Percentiles rank a stretch among this genome's conserved stretches.
Evolutionary conservation across 2,329 filamentous ascomycete genomes (phyloP).

Genomic region (Curvularia sp.): DNA sequence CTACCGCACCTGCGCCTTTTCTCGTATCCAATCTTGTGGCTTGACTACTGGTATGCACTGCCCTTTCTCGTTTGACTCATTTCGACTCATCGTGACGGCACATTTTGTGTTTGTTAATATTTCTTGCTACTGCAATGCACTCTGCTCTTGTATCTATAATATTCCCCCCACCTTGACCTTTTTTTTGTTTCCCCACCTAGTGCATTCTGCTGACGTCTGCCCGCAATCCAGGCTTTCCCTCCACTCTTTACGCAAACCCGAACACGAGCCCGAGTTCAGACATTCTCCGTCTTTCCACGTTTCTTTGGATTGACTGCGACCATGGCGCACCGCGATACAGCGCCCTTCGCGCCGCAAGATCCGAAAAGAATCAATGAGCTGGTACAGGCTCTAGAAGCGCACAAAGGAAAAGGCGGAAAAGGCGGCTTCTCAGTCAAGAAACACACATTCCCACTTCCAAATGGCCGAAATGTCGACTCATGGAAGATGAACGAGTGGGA

Average conservation of each 20-base stretch:
- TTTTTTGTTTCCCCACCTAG: conserved; percentile 12
- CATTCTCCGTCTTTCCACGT: neutral
- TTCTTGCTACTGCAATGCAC: conserved; percentile 30
- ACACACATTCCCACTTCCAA: conserved; percentile 73
- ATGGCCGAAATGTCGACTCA: conserved; percentile 76
- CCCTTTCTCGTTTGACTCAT: conserved; percentile 30
- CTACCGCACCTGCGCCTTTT: conserved; percentile 20
- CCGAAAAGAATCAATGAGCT: conserved; percentile 70
- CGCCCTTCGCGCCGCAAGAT: conserved; percentile 74
- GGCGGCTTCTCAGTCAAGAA: conserved; percentile 77
- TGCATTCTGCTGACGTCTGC: conserved; percentile 24
- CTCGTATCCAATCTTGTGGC: neutral
- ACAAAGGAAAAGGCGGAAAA: conserved; percentile 53
- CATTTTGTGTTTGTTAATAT: conserved; percentile 4
- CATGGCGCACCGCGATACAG: conserved; percentile 62
- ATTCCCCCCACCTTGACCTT: conserved; percentile 24
- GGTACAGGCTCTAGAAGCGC: conserved; percentile 68
- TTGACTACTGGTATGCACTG: conserved; percentile 12
- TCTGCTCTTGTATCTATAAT: conserved; percentile 17
- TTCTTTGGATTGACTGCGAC: conserved; percentile 22
- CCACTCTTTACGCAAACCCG: neutral
- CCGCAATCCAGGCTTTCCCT: conserved; percentile 19
- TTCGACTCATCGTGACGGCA: conserved; percentile 21
- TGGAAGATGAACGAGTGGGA: conserved; percentile 97
- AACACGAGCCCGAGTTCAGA: neutral